Conservation (phyloP, 768 basidiomycete genomes). For the Tulasnella sp. region DNA sequence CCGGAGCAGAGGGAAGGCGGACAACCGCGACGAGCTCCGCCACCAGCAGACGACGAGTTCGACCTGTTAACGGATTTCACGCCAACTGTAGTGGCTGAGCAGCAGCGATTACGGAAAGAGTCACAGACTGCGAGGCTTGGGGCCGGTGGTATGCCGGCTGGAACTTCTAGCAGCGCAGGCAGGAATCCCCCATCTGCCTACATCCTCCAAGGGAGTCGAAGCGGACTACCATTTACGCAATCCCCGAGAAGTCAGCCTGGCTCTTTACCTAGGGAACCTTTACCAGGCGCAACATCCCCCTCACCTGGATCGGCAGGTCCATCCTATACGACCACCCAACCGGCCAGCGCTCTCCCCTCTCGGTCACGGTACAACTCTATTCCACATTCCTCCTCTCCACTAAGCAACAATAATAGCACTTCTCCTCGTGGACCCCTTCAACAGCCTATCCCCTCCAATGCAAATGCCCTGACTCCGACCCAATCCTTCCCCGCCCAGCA, state of each 20-base stretch:
- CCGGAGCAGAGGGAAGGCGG: background rate
- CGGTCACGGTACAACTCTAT: conserved; percentile 24
- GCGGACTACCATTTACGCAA: background rate
- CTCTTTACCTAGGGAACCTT: conserved; percentile 14
- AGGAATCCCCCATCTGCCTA: background rate
- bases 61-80: conserved; percentile 24
- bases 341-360: background rate
- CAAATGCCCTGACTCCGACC: conserved; percentile 10
- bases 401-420: conserved; percentile 1
- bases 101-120: conserved; percentile 18
- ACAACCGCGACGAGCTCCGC: background rate
- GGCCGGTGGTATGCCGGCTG: background rate
- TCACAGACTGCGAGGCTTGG: conserved; percentile 3
- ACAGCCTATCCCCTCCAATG: background rate
- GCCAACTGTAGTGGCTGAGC: conserved; percentile 26
- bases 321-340: background rate
- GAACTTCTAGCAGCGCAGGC: background rate
- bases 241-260: conserved; percentile 12
- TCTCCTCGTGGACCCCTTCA: conserved; percentile 7
- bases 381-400: conserved; percentile 18
- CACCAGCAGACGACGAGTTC: conserved; percentile 20
- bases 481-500: conserved; percentile 7
- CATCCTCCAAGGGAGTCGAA: background rate
- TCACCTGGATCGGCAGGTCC: conserved; percentile 3
- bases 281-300: background rate